A percentile compares a stretch with the other conserved stretches of the same genome.
Conservation (phyloP, 805 yeast genomes). For the Candida peoriensis region DNA sequence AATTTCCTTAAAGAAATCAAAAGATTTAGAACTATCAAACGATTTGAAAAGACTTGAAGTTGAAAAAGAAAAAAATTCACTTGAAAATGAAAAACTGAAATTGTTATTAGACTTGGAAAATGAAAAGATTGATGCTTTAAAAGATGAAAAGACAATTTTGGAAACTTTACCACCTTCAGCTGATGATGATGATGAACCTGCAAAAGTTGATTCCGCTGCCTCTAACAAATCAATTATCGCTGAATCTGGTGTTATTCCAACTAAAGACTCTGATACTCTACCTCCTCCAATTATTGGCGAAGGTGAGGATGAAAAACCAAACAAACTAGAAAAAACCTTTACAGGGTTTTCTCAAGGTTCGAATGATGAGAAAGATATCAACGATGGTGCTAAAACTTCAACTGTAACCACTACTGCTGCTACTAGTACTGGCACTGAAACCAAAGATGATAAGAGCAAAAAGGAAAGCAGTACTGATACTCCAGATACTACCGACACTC, state of each 20-base stretch:
- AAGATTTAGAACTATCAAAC: constrained; percentile 33
- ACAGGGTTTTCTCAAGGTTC: constrained; percentile 45
- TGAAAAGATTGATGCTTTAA: constrained; percentile 28
- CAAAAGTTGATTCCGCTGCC: constrained; percentile 5
- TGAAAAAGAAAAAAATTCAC: constrained; percentile 32
- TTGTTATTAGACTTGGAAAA: constrained; percentile 32
- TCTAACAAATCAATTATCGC: background rate
- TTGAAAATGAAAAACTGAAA: constrained; percentile 30
- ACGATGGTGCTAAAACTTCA: constrained; percentile 4
- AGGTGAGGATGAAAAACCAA: constrained; percentile 10
- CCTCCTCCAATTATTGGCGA: constrained; percentile 3
- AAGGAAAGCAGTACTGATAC: too few species aligned
- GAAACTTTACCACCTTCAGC: constrained; percentile 34
- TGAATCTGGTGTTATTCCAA: constrained; percentile 2
- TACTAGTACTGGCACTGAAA: too few species aligned
- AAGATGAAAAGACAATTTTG: constrained; percentile 35
- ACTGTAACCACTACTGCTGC: constrained; percentile 5
- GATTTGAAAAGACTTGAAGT: constrained; percentile 32
- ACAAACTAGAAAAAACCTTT: constrained; percentile 31
- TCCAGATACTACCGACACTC: too few species aligned
- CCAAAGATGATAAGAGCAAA: constrained; percentile 3
- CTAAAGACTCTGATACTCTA: too few species aligned
- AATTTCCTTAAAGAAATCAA: constrained; percentile 28
- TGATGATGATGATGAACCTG: too few species aligned
- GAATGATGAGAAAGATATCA: constrained; percentile 21